Evolutionary conservation across 2,329 filamentous ascomycete species (phyloP), one percentile per base, ranked within the genome.

Genomic region (Penicillium sp.): DNA sequence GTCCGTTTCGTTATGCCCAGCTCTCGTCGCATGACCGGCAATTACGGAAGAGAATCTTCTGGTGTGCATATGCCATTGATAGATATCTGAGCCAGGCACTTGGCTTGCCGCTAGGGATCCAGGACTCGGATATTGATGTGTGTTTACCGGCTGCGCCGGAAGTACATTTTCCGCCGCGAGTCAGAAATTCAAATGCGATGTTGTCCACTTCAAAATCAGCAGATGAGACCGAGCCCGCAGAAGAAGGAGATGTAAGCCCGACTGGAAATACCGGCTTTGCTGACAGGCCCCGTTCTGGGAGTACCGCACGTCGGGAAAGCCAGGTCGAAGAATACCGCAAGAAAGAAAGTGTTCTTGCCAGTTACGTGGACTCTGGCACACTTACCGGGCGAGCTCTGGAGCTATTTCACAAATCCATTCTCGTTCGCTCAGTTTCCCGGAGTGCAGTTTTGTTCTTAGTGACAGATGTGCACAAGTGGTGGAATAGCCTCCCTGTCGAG

Each of bases 1-100:
- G 83, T 64, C 83, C 83, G 0, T 80, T 81, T 59, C 81, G 83
- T 7, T 85, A 84, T 61, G 73, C 74, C 10, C 76, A 83, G 56
- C 75, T 84, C 10, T 77, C 79, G 2, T 71, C 73, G 3, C 75
- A 78, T 62, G 76, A 79, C 53, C 72, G 77, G 24, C 76, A 79
- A 35, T 66, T 80, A 33, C 74, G 77, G 10, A 79, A 79, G 63
- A 71, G 78, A n/a, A 74, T 80, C 12, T 79, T 80, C 62, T 79
- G 78, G 78, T 76, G 73, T 28, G 77, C 76, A 1, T 79, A 80
- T 66, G 77, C 77, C 5, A 72, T 79, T 30, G 77, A 79, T 58
- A 68, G 78, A n/a, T 78, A 80, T 59, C 63, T 78, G n/a, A 78
- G 76, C 42, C 73, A 79, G 45, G 76, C 76, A 13, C 66, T 80